Percentiles rank a stretch among this genome's conserved stretches.
These are phyloP conservation scores for Podospora comata DNA, from an alignment of 495 filamentous ascomycete species.

Conservation along the genomic window DNA sequence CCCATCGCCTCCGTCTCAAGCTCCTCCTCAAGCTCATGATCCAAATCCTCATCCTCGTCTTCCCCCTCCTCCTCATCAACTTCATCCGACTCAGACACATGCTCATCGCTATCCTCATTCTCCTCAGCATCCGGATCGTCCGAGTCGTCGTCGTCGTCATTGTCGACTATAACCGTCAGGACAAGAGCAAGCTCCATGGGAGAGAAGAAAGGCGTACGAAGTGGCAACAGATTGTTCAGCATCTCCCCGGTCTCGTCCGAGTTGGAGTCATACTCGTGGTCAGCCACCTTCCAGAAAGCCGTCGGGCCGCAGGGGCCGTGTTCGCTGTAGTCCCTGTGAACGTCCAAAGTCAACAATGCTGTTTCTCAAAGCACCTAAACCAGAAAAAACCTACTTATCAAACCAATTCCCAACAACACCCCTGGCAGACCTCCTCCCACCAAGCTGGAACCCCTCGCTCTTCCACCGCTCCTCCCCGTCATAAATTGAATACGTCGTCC, in stretches of 20 bases:
- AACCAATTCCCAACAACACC: conserved; percentile 67
- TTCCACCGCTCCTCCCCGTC: conserved; percentile 60
- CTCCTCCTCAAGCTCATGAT: conserved; percentile 1
- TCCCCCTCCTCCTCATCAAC: conserved; percentile 8
- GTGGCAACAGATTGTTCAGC: conserved; percentile 24
- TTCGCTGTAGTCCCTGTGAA: conserved; percentile 50
- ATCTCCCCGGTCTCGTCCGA: conserved; percentile 22
- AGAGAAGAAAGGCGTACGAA: conserved; percentile 18
- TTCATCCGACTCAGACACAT: neutral
- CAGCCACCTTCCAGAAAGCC: conserved; percentile 64
- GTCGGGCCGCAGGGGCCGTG: conserved; percentile 63
- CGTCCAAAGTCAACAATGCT: neutral
- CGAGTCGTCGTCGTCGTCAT: neutral
- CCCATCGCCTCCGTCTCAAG: neutral
- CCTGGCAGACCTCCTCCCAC: conserved; percentile 53
- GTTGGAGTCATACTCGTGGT: conserved; percentile 27
- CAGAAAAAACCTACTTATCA: conserved; percentile 49
- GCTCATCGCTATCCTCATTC: conserved; percentile 4
- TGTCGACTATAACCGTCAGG: conserved; percentile 7
- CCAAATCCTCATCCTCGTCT: conserved; percentile 5
- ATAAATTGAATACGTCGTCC: conserved; percentile 63
- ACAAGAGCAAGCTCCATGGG: neutral
- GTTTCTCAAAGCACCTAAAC: neutral
- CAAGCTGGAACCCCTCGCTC: conserved; percentile 64
- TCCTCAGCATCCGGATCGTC: conserved; percentile 14